phyloP scores from a whole-genome alignment of 352 stramenopile genomes.

The Globisporangium camurandrum region DNA sequence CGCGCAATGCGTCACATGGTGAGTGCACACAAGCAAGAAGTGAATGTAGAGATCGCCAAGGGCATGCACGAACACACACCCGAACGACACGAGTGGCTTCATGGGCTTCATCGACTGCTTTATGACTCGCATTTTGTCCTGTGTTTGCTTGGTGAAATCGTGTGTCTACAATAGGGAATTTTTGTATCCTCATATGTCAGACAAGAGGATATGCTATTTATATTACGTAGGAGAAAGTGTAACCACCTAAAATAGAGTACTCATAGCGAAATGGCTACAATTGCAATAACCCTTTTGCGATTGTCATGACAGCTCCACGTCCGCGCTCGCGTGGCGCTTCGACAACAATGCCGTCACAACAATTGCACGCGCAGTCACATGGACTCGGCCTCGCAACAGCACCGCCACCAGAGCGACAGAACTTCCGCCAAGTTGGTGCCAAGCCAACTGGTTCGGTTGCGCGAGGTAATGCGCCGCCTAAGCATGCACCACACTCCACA shows the following conservation, averaged over 20 bases:
- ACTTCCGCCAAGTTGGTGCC: constrained; percentile 61
- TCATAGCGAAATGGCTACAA: no score
- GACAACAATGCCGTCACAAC: not conserved
- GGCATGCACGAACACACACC: no score
- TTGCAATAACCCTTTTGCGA: not conserved
- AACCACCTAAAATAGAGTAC: no score
- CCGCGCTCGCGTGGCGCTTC: not conserved
- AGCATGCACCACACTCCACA: constrained; percentile 2
- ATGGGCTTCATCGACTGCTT: not conserved
- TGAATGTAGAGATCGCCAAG: not conserved
- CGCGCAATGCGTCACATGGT: not conserved
- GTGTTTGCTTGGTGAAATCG: no score
- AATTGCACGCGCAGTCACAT: not conserved
- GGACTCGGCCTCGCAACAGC: constrained; percentile 4
- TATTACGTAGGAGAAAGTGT: no score
- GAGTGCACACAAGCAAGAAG: not conserved
- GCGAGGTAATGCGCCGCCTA: constrained; percentile 12
- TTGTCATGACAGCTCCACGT: constrained; percentile 1
- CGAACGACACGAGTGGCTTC: constrained; percentile 55
- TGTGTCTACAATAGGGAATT: no score
- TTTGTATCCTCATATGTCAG: no score
- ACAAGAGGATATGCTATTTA: no score
- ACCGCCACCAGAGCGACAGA: constrained; percentile 18
- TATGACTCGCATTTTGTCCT: not conserved
- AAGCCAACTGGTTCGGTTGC: constrained; percentile 26